Evolutionary conservation across 495 filamentous ascomycete species (phyloP).

Genomic region (Penicillium psychrofluorescens): DNA sequence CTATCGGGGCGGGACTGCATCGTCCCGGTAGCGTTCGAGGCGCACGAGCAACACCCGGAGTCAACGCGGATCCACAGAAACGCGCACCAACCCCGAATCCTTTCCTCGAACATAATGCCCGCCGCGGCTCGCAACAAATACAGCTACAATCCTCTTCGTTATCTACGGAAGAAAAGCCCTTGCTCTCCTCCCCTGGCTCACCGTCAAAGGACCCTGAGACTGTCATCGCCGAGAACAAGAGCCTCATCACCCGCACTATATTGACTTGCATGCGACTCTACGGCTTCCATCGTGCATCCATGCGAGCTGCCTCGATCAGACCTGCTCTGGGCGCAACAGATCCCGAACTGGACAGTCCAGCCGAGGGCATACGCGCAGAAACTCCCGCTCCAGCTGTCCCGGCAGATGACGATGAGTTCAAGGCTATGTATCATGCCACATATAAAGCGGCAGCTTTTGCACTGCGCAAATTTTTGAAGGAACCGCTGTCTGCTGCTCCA

Average conservation of each 20-base stretch:
- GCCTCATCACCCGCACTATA: conserved; percentile 38
- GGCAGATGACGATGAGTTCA: conserved; percentile 53
- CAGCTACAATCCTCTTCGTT: conserved; percentile 9
- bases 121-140: conserved; percentile 8
- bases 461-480: conserved; percentile 42
- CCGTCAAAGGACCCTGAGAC: conserved; percentile 23
- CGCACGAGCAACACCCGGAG: conserved; percentile 3
- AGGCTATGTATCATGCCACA: conserved; percentile 58
- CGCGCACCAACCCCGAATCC: conserved; percentile 20
- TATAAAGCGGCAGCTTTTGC: conserved; percentile 55
- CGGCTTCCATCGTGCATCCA: conserved; percentile 45
- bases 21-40: conserved; percentile 13
- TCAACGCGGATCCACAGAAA: conserved; percentile 16
- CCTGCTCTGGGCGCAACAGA: conserved; percentile 2
- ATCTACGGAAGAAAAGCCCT: conserved; percentile 9
- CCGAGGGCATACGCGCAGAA: conserved; percentile 12
- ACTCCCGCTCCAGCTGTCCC: conserved; percentile 12
- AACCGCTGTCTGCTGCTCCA: not conserved
- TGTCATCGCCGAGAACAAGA: conserved; percentile 35
- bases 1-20: conserved; percentile 27
- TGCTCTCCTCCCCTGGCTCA: conserved; percentile 10
- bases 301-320: conserved; percentile 18
- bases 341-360: conserved; percentile 9
- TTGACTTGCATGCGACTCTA: conserved; percentile 61
- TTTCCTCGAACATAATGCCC: conserved; percentile 15